Conservation (phyloP, 768 basidiomycete species). For the Kwoniella bestiolae region DNA sequence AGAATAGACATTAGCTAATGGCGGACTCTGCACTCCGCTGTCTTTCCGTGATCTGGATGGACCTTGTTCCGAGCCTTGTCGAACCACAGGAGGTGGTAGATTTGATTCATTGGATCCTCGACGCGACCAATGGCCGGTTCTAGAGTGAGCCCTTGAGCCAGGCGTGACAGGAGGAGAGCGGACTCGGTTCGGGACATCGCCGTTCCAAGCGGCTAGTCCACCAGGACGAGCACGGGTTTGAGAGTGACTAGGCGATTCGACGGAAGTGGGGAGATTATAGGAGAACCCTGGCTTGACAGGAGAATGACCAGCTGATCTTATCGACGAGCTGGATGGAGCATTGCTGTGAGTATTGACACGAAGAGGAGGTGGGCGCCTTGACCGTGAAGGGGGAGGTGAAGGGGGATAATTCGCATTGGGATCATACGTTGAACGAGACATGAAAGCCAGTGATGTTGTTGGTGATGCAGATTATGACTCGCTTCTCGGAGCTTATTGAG, state of each 20-base stretch:
- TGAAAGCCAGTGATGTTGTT: neutral
- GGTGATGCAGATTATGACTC: neutral
- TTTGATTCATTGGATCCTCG: constrained; percentile 21
- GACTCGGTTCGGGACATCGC: constrained; percentile 2
- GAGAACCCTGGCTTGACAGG: constrained; percentile 20
- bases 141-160: constrained; percentile 13
- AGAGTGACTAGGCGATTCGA: constrained; percentile 16
- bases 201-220: constrained; percentile 13
- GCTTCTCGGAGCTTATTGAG: too few species aligned
- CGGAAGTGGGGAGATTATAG: constrained; percentile 26
- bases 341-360: constrained; percentile 25
- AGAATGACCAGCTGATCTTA: constrained; percentile 26
- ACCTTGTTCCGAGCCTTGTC: constrained; percentile 27
- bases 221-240: constrained; percentile 23
- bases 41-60: constrained; percentile 13
- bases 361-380: constrained; percentile 17
- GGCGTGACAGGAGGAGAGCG: constrained; percentile 19
- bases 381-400: constrained; percentile 19
- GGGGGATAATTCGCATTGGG: constrained; percentile 21
- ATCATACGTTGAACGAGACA: constrained; percentile 10
- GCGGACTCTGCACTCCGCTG: constrained; percentile 6
- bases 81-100: constrained; percentile 6
- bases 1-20: constrained; percentile 18
- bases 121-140: constrained; percentile 22
- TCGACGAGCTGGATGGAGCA: constrained; percentile 16